phyloP scores from a whole-genome alignment of 805 yeast genomes.

The Grigorovia humatica region DNA sequence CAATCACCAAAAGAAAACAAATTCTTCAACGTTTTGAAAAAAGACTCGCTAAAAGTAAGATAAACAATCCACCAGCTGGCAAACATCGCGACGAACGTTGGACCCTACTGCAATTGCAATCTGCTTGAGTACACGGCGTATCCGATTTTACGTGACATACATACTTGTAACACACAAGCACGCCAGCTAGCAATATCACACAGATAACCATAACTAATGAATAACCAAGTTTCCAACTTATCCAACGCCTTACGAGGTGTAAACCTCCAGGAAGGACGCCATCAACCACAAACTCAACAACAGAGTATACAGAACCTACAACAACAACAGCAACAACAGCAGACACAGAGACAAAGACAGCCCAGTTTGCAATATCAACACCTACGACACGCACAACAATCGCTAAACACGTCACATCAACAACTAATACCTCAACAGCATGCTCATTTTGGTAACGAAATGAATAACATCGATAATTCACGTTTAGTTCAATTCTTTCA shows the following conservation, averaged over 20 bases:
- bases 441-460: slow-evolving; percentile 25
- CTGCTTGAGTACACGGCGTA: too few species aligned
- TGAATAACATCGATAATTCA: slow-evolving; percentile 36
- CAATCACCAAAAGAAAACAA: not conserved
- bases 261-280: slow-evolving; percentile 17
- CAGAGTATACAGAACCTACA: slow-evolving; percentile 4
- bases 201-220: not conserved
- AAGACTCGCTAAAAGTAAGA: not conserved
- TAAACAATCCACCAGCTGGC: not conserved
- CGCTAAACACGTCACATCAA: not conserved
- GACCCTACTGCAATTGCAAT: too few species aligned
- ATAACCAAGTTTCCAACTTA: slow-evolving; percentile 21
- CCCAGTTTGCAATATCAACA: slow-evolving; percentile 3
- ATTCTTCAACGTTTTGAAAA: not conserved
- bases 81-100: too few species aligned
- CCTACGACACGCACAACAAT: slow-evolving; percentile 1
- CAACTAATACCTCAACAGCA: slow-evolving; percentile 7
- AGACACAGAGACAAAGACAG: slow-evolving; percentile 6
- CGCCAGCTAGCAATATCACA: not conserved
- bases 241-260: slow-evolving; percentile 29
- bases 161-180: too few species aligned
- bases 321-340: slow-evolving; percentile 2
- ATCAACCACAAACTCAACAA: slow-evolving; percentile 1
- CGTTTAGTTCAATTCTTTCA: slow-evolving; percentile 63
- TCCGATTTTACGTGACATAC: too few species aligned